Evolutionary conservation across 2,329 filamentous ascomycete genomes (phyloP).

Genomic region (Beauveria australis): DNA sequence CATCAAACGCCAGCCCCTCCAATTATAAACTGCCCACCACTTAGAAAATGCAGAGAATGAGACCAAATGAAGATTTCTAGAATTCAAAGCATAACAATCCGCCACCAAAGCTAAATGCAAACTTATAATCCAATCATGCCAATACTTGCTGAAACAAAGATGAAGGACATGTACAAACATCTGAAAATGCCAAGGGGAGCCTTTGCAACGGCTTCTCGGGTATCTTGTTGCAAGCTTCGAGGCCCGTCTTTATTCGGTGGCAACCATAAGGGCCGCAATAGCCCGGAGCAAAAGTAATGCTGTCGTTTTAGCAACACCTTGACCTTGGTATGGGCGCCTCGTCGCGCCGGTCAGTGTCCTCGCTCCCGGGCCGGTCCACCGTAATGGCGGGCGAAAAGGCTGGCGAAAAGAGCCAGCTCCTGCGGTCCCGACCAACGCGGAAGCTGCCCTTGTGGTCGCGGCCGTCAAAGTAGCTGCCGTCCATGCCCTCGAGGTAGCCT

Average conservation of each 20-base stretch:
- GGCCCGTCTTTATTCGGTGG: too few relatives aligned
- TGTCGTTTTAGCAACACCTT: slow-evolving; percentile 19
- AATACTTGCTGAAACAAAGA: background rate
- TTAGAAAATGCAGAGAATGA: background rate
- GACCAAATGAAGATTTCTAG: background rate
- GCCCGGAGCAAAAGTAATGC: background rate
- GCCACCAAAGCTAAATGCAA: background rate
- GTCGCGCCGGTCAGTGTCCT: slow-evolving; percentile 15
- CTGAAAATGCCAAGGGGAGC: background rate
- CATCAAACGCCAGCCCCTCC: background rate
- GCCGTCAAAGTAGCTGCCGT: slow-evolving; percentile 45
- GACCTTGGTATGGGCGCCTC: slow-evolving; percentile 17
- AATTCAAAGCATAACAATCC: background rate
- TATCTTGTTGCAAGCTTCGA: background rate
- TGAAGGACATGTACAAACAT: background rate
- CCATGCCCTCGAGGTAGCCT: slow-evolving; percentile 35
- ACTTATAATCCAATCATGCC: background rate
- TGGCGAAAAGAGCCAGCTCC: slow-evolving; percentile 52
- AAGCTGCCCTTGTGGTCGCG: slow-evolving; percentile 42
- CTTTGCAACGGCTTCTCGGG: background rate
- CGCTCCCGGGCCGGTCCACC: slow-evolving; percentile 33
- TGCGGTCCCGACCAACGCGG: slow-evolving; percentile 47
- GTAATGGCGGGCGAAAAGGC: slow-evolving; percentile 44
- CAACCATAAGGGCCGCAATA: too few relatives aligned
- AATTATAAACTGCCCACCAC: background rate